Percentiles rank a stretch among this genome's conserved stretches.
Evolutionary conservation across 176 grass and related monocot genomes (phyloP).

Genomic region (Eremochloa ophiuroides): DNA sequence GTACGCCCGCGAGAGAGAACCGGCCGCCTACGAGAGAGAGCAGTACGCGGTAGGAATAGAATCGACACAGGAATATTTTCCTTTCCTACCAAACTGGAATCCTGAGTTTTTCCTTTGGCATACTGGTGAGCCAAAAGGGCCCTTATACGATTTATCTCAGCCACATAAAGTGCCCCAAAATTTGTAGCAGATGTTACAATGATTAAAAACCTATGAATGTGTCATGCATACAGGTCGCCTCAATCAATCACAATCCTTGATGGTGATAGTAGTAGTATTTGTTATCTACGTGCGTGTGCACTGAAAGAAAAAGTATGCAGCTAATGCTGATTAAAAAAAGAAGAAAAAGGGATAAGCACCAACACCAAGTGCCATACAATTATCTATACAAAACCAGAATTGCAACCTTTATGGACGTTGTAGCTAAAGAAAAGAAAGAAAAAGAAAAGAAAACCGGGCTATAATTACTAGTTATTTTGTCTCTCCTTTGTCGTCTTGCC

Average conservation of each 20-base stretch:
- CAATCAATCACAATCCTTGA: neutral
- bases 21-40: too few species aligned
- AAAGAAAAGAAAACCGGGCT: neutral
- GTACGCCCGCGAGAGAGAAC: too few species aligned
- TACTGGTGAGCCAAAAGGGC: too few species aligned
- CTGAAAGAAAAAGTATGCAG: neutral
- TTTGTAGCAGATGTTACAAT: neutral
- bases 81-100: too few species aligned
- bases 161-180: neutral
- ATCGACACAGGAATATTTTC: too few species aligned
- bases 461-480: neutral
- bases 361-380: too few species aligned
- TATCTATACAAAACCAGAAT: too few species aligned
- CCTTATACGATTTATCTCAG: neutral
- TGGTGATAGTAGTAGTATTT: neutral
- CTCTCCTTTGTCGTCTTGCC: neutral
- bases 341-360: neutral
- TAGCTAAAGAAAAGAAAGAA: neutral
- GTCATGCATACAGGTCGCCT: neutral
- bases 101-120: too few species aligned
- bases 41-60: too few species aligned
- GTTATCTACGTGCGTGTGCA: too few species aligned
- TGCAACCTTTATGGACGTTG: too few species aligned
- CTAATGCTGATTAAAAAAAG: neutral
- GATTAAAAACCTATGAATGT: neutral